phyloP scores from a whole-genome alignment of 495 filamentous ascomycete species.

The Daldinia concentrica region DNA sequence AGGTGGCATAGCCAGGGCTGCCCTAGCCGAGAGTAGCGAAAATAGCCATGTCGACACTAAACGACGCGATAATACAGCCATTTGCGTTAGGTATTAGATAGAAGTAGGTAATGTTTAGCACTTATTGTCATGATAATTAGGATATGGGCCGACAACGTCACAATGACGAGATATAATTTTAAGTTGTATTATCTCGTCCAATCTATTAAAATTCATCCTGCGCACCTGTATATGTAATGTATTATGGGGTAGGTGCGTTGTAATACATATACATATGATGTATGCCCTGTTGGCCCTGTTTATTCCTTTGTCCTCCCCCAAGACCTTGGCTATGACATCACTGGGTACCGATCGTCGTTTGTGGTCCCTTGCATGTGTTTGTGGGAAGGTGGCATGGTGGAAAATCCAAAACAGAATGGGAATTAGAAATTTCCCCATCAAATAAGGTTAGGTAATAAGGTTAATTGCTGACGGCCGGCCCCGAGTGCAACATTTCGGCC shows the following conservation, averaged over 20 bases:
- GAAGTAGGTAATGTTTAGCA: conserved; percentile 5
- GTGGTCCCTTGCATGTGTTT: conserved; percentile 33
- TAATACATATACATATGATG: background rate
- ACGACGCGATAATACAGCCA: conserved; percentile 7
- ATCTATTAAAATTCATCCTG: background rate
- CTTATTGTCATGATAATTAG: background rate
- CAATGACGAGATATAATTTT: conserved; percentile 8
- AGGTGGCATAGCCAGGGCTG: conserved; percentile 30
- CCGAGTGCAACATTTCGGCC: conserved; percentile 29
- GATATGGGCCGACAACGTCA: background rate
- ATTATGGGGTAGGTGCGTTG: background rate
- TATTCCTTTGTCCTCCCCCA: conserved; percentile 19
- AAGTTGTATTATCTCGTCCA: background rate
- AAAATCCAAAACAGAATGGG: background rate
- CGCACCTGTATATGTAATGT: background rate
- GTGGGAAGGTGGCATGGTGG: background rate
- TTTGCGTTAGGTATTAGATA: conserved; percentile 9
- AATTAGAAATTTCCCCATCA: conserved; percentile 27
- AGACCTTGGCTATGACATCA: conserved; percentile 43
- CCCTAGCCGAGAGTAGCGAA: conserved; percentile 17
- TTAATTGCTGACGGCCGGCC: conserved; percentile 15
- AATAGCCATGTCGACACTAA: conserved; percentile 32
- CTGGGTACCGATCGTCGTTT: background rate
- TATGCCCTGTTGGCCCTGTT: background rate
- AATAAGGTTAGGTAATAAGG: conserved; percentile 40